Evolutionary conservation across 1,139 yeast species (phyloP).

Genomic region (Pichia sp.): DNA sequence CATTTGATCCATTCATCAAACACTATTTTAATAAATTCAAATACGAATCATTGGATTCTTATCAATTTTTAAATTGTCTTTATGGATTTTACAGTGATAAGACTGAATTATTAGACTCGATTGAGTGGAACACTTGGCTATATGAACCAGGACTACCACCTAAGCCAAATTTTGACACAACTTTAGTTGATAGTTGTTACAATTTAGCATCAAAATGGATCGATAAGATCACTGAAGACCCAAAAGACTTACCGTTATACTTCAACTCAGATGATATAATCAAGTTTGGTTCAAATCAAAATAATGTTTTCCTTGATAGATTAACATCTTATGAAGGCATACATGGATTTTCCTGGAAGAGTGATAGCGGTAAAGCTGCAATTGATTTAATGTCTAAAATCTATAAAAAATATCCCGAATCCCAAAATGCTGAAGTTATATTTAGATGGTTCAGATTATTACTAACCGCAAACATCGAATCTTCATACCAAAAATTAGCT

Average conservation of each 20-base stretch:
- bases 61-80: constrained; percentile 69
- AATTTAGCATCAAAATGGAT: constrained; percentile 63
- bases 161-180: constrained; percentile 71
- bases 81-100: constrained; percentile 56
- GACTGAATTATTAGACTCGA: constrained; percentile 45
- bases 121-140: constrained; percentile 86
- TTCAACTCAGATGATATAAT: constrained; percentile 42
- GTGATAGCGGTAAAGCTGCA: constrained; percentile 30
- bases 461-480: constrained; percentile 41
- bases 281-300: constrained; percentile 64
- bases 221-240: constrained; percentile 29
- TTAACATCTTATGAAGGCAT: constrained; percentile 40
- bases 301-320: constrained; percentile 70
- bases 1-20: constrained; percentile 74
- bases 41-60: constrained; percentile 69
- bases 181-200: constrained; percentile 68
- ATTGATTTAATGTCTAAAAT: constrained; percentile 38
- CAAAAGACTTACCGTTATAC: constrained; percentile 18
- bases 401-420: constrained; percentile 41
- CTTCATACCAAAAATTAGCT: constrained; percentile 49
- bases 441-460: constrained; percentile 71
- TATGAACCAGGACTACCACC: constrained; percentile 83
- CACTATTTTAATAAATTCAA: constrained; percentile 66
- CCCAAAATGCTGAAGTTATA: constrained; percentile 73
- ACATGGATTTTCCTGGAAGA: constrained; percentile 31